A percentile compares a stretch with the other conserved stretches of the same genome.
These are phyloP conservation scores for Detonula confervacea DNA, from an alignment of 352 stramenopile genomes.

Conservation along the genomic window DNA sequence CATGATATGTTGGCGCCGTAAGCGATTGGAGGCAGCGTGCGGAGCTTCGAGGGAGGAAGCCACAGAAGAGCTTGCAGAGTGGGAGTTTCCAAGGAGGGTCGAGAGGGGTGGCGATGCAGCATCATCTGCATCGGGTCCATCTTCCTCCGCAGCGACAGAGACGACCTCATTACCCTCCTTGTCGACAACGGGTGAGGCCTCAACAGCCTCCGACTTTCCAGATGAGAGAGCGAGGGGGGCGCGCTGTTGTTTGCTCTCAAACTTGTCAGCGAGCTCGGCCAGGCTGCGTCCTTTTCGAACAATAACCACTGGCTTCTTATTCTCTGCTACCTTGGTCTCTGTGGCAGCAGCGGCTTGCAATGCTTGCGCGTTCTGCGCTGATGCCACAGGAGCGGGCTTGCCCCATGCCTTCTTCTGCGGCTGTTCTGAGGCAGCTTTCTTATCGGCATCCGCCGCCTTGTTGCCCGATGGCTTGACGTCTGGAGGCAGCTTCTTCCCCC, in stretches of 20 bases:
- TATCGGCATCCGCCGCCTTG: not conserved
- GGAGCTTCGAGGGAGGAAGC: conserved; percentile 81
- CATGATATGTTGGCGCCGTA: conserved; percentile 35
- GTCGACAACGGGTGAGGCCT: not conserved
- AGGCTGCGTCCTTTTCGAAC: no score
- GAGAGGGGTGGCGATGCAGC: conserved; percentile 40
- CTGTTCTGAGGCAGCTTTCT: no score
- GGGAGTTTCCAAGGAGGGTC: conserved; percentile 68
- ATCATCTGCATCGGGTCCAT: conserved; percentile 25
- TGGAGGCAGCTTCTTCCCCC: conserved; percentile 3
- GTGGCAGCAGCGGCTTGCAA: no score
- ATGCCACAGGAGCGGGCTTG: no score
- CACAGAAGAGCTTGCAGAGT: conserved; percentile 75
- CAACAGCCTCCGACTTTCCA: no score
- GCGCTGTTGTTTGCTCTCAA: no score
- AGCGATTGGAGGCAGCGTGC: conserved; percentile 53
- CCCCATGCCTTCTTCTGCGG: no score
- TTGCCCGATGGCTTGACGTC: conserved; percentile 25
- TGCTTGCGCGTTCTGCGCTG: no score
- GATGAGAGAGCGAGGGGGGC: no score
- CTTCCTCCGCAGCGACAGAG: conserved; percentile 10
- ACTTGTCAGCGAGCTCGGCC: no score
- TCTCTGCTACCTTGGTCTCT: no score
- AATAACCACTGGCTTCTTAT: no score
- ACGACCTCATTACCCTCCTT: not conserved